Percentiles rank a stretch among this genome's conserved stretches.
These are phyloP conservation scores for Chytriomyces confervae DNA, from an alignment of 192 early-diverging fungal species.

Conservation along the genomic window DNA sequence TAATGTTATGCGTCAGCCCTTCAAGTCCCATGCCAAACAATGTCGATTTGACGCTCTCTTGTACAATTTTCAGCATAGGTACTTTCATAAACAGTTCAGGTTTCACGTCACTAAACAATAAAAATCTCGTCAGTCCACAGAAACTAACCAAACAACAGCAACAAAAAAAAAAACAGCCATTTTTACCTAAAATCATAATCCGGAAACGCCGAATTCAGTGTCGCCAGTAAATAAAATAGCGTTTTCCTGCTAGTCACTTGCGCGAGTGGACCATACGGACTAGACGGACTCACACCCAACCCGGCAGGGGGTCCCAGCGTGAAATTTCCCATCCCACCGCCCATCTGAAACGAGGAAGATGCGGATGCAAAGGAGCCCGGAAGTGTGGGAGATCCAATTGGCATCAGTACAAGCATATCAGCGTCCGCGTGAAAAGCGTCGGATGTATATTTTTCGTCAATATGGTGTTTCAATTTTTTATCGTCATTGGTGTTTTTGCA, in stretches of 20 bases:
- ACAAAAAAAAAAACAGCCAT: background rate
- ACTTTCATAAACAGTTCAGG: slow-evolving; percentile 81
- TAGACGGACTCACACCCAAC: slow-evolving; percentile 50
- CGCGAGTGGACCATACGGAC: slow-evolving; percentile 90
- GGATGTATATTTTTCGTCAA: slow-evolving; percentile 81
- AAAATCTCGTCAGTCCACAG: background rate
- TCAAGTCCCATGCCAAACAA: slow-evolving; percentile 82
- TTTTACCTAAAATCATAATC: slow-evolving; percentile 94
- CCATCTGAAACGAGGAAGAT: background rate
- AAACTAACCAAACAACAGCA: background rate
- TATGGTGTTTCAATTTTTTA: slow-evolving; percentile 86
- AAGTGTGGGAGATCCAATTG: background rate
- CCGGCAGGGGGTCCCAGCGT: background rate
- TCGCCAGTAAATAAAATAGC: slow-evolving; percentile 93
- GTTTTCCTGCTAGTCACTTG: slow-evolving; percentile 75
- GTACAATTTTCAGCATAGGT: slow-evolving; percentile 70
- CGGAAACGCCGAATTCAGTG: slow-evolving; percentile 93
- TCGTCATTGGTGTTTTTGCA: slow-evolving; percentile 94
- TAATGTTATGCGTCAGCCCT: slow-evolving; percentile 47
- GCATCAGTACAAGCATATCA: background rate
- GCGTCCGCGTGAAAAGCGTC: background rate
- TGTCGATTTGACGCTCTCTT: slow-evolving; percentile 86
- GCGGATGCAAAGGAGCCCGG: background rate
- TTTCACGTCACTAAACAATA: slow-evolving; percentile 71
- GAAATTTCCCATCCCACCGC: background rate